Evolutionary conservation across 106 monocot genomes (phyloP), one percentile per base, ranked within the genome.

Genomic region (Xerophyta viscosa): DNA sequence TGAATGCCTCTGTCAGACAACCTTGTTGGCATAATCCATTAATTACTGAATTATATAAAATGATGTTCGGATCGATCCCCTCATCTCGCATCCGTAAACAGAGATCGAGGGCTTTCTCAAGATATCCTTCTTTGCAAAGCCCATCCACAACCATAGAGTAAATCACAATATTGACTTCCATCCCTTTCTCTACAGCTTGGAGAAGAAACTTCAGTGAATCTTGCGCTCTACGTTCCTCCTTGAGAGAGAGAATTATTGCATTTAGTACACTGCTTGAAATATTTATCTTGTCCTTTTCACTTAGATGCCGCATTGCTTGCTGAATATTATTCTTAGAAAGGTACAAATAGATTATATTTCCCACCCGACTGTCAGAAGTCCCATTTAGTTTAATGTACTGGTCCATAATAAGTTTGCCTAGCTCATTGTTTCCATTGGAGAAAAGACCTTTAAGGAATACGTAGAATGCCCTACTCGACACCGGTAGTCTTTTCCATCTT

Each of bases 1-100:
- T 79, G 53, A 98, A 82, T 50, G 96, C 96, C 60, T 85, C 82
- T 62, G 67, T 25, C 0, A 98, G 65, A 58, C 82, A 86, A 37
- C 96, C 96, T 36, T 90, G 81, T 3, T 39, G 64, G 47, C 96
- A 86, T 36, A 98, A 68, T 45, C 82, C 76, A 74, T 82, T 74
- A 43, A 90, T 81, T 41, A 98, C 57, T 4, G 86, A 86, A 69
- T 98, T 98, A 48, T 82, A 85, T 19, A 70, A 72, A 29, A 76
- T 47, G 71, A 82, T 76, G 45, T 90, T 86, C 31, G 76, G 73
- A 41, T 57, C n/a, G 18, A 72, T 48, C 23, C 86, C 82, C 50
- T 42, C 68, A n/a, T 55, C 66, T 58, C 24, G 66, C 89, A 90
- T 98, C 31, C 31, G 59, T 72, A 49, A 53, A 62, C 96, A 98